These are phyloP conservation scores for Diospyros lotus DNA, from an alignment of 148 eudicot genomes.

Conservation along the genomic window DNA sequence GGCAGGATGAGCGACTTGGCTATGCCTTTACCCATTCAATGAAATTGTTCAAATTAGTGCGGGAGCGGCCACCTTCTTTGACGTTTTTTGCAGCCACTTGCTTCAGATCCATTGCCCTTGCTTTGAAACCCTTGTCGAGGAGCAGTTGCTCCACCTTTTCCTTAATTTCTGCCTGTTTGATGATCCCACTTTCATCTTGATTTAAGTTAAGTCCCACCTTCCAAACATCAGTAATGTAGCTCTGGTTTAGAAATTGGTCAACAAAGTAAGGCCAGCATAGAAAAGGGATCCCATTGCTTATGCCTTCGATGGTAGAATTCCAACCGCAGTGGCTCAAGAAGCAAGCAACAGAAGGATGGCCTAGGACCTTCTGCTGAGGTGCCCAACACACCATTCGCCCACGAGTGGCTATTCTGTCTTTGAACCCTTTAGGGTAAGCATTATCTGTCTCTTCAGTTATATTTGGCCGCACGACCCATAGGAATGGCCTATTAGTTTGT, in stretches of 20 bases:
- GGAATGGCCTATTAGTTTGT: constrained; percentile 11
- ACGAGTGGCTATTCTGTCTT: constrained; percentile 5
- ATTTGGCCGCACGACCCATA: constrained; percentile 19
- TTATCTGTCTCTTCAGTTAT: not conserved
- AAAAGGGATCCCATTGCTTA: constrained; percentile 18
- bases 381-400: constrained; percentile 19
- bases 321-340: constrained; percentile 21
- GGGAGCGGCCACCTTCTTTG: constrained; percentile 30
- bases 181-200: constrained; percentile 12
- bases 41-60: constrained; percentile 25
- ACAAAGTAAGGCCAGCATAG: constrained; percentile 26
- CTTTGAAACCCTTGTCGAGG: constrained; percentile 2
- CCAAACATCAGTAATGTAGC: constrained; percentile 21
- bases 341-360: constrained; percentile 20
- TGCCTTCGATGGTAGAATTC: constrained; percentile 22
- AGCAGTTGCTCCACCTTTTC: constrained; percentile 17
- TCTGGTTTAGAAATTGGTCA: constrained; percentile 16
- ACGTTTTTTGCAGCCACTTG: constrained; percentile 13
- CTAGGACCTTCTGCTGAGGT: constrained; percentile 17
- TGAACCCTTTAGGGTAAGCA: constrained; percentile 15
- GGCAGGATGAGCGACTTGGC: not conserved
- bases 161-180: constrained; percentile 12
- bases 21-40: constrained; percentile 29
- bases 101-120: constrained; percentile 20
- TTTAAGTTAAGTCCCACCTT: constrained; percentile 13